Evolutionary conservation across 176 grass and related monocot species (phyloP).

Genomic region (Hsuehochloa calcarea): DNA sequence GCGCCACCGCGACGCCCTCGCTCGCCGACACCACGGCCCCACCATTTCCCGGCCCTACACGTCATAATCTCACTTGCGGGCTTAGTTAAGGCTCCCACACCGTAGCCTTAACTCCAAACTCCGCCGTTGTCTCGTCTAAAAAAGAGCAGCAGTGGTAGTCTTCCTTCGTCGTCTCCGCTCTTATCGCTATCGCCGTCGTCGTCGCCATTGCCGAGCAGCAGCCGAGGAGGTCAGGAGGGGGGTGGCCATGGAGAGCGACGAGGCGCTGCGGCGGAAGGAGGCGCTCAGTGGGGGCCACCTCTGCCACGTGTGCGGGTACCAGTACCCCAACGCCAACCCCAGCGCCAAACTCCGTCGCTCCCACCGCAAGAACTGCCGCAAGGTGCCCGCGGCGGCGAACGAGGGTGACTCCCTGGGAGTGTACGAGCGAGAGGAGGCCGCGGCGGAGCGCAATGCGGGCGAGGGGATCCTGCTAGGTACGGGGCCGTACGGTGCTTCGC

Average conservation of each 20-base stretch:
- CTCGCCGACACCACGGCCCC: not conserved
- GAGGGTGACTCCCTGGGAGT: not conserved
- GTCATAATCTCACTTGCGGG: not conserved
- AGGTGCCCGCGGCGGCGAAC: not conserved
- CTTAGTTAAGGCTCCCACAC: constrained; percentile 1
- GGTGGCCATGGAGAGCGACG: constrained; percentile 34
- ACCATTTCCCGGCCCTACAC: rapidly evolving
- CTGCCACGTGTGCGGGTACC: constrained; percentile 67
- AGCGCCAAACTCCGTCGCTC: constrained; percentile 64
- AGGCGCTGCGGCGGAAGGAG: constrained; percentile 26
- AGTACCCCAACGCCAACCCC: constrained; percentile 59
- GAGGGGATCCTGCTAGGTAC: not conserved
- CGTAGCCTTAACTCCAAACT: constrained; percentile 10
- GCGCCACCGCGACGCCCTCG: not conserved
- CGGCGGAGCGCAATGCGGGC: constrained; percentile 16
- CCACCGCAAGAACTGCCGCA: constrained; percentile 62
- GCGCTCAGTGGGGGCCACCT: constrained; percentile 47
- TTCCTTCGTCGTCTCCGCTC: not conserved
- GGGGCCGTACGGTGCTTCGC: not conserved
- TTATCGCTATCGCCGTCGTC: not conserved
- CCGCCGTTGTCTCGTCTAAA: constrained; percentile 23
- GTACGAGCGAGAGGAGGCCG: not conserved
- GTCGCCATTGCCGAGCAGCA: not conserved
- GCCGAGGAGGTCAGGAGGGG: not conserved
- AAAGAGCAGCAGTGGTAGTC: not conserved